A percentile compares a stretch with the other conserved stretches of the same genome.
These are phyloP conservation scores for Physcia stellaris DNA, from an alignment of 495 filamentous ascomycete genomes.

Conservation along the genomic window DNA sequence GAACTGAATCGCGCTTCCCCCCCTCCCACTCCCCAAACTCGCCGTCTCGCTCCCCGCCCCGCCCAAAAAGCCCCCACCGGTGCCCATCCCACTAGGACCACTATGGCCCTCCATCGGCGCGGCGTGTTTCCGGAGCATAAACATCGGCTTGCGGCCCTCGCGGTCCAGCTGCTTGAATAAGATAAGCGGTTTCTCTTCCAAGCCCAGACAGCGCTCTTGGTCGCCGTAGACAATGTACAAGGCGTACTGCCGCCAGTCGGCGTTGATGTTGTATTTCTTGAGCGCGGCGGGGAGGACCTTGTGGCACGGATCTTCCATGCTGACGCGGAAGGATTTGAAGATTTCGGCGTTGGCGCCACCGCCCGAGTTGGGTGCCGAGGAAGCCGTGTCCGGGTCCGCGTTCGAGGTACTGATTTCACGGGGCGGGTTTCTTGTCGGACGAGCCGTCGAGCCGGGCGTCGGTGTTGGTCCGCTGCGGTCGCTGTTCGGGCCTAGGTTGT, in stretches of 20 bases:
- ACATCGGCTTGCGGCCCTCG: slow-evolving; percentile 97
- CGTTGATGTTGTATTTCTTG: slow-evolving; percentile 96
- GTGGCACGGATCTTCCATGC: slow-evolving; percentile 94
- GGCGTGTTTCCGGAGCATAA: slow-evolving; percentile 73
- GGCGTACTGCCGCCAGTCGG: slow-evolving; percentile 92
- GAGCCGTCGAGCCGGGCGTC: slow-evolving; percentile 15
- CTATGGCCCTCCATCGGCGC: slow-evolving; percentile 17
- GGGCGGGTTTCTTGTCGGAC: slow-evolving; percentile 3
- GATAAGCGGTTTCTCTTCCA: slow-evolving; percentile 86
- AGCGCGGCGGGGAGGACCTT: slow-evolving; percentile 92
- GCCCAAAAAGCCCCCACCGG: slow-evolving; percentile 2
- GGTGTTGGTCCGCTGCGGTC: slow-evolving; percentile 24
- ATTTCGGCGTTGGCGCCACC: slow-evolving; percentile 60
- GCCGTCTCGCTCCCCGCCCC: slow-evolving; percentile 6
- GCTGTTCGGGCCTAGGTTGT: slow-evolving; percentile 14
- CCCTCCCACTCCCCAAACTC: slow-evolving; percentile 11
- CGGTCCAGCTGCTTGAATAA: slow-evolving; percentile 94
- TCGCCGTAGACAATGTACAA: slow-evolving; percentile 97
- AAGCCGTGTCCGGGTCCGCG: slow-evolving; percentile 17
- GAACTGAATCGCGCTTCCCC: slow-evolving; percentile 15
- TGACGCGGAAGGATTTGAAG: slow-evolving; percentile 95
- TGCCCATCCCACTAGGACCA: slow-evolving; percentile 8
- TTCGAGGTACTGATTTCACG: slow-evolving; percentile 5
- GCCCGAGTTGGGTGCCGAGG: slow-evolving; percentile 26
- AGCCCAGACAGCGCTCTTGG: slow-evolving; percentile 81